These are phyloP conservation scores for Didymella sp. DNA, from an alignment of 2,329 filamentous ascomycete species.

Conservation along the genomic window DNA sequence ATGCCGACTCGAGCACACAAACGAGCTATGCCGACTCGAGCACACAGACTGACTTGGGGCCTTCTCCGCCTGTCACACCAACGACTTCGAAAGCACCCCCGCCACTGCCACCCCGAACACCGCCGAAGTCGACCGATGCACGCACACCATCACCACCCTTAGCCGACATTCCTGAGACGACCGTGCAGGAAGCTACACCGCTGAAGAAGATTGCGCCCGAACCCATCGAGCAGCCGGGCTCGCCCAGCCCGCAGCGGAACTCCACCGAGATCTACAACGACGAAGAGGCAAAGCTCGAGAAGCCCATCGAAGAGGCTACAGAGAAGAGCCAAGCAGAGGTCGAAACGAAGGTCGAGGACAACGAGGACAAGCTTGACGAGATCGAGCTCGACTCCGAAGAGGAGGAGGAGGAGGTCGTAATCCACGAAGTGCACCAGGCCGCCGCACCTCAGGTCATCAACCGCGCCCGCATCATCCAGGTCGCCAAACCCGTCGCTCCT, in stretches of 20 bases:
- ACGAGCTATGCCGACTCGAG: slow-evolving; percentile 57
- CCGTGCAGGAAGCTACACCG: slow-evolving; percentile 28
- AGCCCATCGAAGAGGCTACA: slow-evolving; percentile 31
- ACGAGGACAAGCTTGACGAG: slow-evolving; percentile 50
- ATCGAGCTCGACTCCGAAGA: slow-evolving; percentile 59
- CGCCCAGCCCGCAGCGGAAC: not conserved
- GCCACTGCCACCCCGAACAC: slow-evolving; percentile 32
- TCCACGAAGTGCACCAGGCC: slow-evolving; percentile 72
- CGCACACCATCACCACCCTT: slow-evolving; percentile 37
- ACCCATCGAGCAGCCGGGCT: not conserved
- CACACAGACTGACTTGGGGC: slow-evolving; percentile 66
- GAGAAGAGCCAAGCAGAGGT: not conserved
- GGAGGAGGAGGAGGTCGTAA: slow-evolving; percentile 61
- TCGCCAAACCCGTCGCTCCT: slow-evolving; percentile 80
- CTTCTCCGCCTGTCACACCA: slow-evolving; percentile 26
- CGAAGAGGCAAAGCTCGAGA: slow-evolving; percentile 51
- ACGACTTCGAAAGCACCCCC: slow-evolving; percentile 25
- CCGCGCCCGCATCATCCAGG: slow-evolving; percentile 81
- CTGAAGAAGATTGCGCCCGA: slow-evolving; percentile 2
- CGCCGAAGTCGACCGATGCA: slow-evolving; percentile 10
- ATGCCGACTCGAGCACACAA: slow-evolving; percentile 46
- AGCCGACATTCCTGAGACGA: slow-evolving; percentile 48
- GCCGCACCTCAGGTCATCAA: slow-evolving; percentile 72
- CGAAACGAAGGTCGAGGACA: slow-evolving; percentile 20
- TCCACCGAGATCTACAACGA: slow-evolving; percentile 38